phyloP scores from a whole-genome alignment of 2,329 filamentous ascomycete genomes.

The Stachybotrys chartarum region DNA sequence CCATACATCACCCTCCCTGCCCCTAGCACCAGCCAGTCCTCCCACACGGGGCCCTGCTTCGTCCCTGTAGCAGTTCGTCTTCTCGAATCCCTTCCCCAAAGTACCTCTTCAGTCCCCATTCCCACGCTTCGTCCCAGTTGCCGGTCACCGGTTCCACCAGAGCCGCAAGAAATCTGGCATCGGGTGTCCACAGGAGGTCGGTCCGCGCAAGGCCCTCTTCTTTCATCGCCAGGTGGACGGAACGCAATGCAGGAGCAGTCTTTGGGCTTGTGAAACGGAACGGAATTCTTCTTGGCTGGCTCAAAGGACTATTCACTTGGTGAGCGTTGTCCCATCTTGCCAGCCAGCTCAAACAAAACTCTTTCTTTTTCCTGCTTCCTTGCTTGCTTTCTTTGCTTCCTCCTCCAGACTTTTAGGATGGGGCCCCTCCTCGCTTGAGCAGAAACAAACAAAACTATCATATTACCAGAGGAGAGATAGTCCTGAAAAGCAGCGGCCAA shows the following conservation, averaged over 20 bases:
- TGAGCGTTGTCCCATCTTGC: no score
- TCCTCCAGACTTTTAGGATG: background rate
- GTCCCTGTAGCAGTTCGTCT: no score
- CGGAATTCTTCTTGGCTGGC: no score
- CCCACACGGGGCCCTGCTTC: no score
- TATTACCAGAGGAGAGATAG: background rate
- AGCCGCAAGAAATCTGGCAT: background rate
- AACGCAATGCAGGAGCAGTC: background rate
- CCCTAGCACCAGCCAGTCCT: no score
- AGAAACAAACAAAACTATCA: background rate
- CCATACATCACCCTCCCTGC: no score
- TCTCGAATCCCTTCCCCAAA: no score
- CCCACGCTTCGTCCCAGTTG: background rate
- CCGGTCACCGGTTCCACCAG: background rate
- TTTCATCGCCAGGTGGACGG: background rate
- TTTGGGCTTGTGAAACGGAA: background rate
- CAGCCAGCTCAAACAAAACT: no score
- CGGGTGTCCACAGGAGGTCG: background rate
- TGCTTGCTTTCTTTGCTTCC: no score
- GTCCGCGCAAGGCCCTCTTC: background rate
- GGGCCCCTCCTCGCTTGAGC: background rate
- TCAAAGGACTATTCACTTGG: no score
- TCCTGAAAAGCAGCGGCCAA: background rate
- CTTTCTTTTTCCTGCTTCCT: background rate
- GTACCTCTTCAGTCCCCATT: background rate